phyloP scores from a whole-genome alignment of 2,329 filamentous ascomycete species.

The Fusarium poae region DNA sequence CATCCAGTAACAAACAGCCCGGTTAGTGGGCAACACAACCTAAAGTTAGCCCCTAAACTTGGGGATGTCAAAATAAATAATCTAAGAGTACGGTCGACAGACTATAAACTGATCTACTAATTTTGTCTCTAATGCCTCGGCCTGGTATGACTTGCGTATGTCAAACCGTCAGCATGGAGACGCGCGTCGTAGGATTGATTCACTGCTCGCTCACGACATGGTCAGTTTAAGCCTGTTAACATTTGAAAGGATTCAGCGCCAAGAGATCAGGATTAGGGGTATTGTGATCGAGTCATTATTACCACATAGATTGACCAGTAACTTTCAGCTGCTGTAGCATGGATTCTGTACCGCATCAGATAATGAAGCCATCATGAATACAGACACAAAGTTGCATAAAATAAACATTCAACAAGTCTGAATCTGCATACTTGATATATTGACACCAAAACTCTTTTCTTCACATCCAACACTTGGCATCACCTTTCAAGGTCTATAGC shows the following conservation, averaged over 20 bases:
- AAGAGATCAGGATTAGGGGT: not conserved
- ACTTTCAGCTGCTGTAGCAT: too few species aligned
- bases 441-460: not conserved
- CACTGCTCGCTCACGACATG: not conserved
- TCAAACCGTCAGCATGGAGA: not conserved
- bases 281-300: not conserved
- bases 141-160: too few species aligned
- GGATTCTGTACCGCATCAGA: not conserved
- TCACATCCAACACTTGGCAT: not conserved
- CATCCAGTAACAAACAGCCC: not conserved
- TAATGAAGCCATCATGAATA: not conserved
- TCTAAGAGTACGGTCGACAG: too few species aligned
- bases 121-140: too few species aligned
- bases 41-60: too few species aligned
- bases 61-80: too few species aligned
- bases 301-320: not conserved
- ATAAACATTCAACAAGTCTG: not conserved
- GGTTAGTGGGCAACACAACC: too few species aligned
- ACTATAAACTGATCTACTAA: too few species aligned
- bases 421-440: not conserved
- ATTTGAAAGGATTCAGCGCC: not conserved
- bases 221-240: not conserved
- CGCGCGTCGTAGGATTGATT: not conserved
- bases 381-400: not conserved
- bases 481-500: constrained; percentile 11